Percentiles rank a stretch among this genome's conserved stretches.
Evolutionary conservation across 2,329 filamentous ascomycete genomes (phyloP).

Genomic region (Pseudofabraea citricarpa): DNA sequence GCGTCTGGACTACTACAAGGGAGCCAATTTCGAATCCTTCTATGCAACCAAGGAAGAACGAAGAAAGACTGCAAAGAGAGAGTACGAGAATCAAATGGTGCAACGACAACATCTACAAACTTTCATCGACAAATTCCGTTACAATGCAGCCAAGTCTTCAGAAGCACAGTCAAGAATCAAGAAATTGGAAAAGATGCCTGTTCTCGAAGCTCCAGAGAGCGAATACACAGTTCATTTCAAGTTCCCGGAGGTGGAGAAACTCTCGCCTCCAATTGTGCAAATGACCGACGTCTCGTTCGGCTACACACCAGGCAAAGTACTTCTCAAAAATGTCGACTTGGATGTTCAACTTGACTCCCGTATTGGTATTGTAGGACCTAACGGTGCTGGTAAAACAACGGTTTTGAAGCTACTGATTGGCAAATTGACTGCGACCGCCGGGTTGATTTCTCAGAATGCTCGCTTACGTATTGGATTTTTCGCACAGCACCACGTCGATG

Average conservation of each 20-base stretch:
- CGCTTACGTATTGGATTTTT: conserved; percentile 93
- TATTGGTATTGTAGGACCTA: conserved; percentile 98
- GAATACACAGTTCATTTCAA: conserved; percentile 97
- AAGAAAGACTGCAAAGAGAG: conserved; percentile 90
- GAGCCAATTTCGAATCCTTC: conserved; percentile 95
- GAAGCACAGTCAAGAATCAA: conserved; percentile 99
- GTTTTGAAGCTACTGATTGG: conserved; percentile 97
- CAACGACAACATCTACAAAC: conserved; percentile 89
- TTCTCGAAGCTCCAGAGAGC: conserved; percentile 82
- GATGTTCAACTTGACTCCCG: conserved; percentile 97
- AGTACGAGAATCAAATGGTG: conserved; percentile 98
- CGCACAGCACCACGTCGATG: conserved; percentile 97
- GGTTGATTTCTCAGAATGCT: conserved; percentile 83
- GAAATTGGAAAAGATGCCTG: conserved; percentile 95
- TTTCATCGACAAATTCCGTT: conserved; percentile 99
- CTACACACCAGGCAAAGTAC: conserved; percentile 72
- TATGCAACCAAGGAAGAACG: conserved; percentile 97
- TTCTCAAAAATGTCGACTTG: conserved; percentile 83
- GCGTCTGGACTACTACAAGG: conserved; percentile 96
- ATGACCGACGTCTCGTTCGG: conserved; percentile 92
- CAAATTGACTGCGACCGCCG: conserved; percentile 69
- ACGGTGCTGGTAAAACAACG: conserved; percentile 97
- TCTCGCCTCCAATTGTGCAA: conserved; percentile 95
- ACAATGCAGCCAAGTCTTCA: conserved; percentile 97
- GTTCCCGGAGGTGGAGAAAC: conserved; percentile 95